Percentiles rank a stretch among this genome's conserved stretches.
Conservation (phyloP, 768 basidiomycete species). For the Naganishia kalamii region DNA sequence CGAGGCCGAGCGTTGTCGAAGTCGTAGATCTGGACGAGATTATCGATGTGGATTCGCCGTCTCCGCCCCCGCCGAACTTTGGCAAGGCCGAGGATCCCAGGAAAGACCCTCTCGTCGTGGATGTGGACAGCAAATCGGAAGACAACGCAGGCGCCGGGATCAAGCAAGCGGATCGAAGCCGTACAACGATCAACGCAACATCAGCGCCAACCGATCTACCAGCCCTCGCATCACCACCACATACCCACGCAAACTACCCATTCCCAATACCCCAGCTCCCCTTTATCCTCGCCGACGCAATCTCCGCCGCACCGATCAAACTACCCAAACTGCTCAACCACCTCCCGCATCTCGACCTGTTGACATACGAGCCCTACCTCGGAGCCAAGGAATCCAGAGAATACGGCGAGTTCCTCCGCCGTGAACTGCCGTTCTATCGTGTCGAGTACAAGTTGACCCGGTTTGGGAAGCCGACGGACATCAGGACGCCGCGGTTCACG, state of each 20-base stretch:
- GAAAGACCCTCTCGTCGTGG: not conserved
- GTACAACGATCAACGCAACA: not conserved
- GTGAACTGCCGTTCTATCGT: constrained; percentile 40
- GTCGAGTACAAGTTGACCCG: constrained; percentile 37
- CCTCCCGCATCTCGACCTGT: constrained; percentile 33
- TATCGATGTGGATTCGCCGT: constrained; percentile 15
- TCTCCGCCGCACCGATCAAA: constrained; percentile 25
- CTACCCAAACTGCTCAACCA: constrained; percentile 24
- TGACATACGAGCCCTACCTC: constrained; percentile 39
- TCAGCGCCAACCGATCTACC: not conserved
- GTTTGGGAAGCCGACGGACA: constrained; percentile 28
- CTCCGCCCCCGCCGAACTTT: not conserved
- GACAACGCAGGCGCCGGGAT: not conserved
- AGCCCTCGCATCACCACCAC: constrained; percentile 16
- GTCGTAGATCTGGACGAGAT: not conserved
- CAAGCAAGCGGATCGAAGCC: not conserved
- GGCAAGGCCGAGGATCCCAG: not conserved
- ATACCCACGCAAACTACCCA: constrained; percentile 31
- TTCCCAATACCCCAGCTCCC: constrained; percentile 25
- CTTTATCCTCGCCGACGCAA: not conserved
- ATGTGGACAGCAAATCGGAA: not conserved
- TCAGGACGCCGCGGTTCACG: constrained; percentile 43
- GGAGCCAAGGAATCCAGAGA: constrained; percentile 22
- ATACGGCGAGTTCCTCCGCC: constrained; percentile 35
- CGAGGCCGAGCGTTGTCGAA: not conserved